phyloP scores from a whole-genome alignment of 2,329 filamentous ascomycete genomes.

The Arachnomyces sp. region DNA sequence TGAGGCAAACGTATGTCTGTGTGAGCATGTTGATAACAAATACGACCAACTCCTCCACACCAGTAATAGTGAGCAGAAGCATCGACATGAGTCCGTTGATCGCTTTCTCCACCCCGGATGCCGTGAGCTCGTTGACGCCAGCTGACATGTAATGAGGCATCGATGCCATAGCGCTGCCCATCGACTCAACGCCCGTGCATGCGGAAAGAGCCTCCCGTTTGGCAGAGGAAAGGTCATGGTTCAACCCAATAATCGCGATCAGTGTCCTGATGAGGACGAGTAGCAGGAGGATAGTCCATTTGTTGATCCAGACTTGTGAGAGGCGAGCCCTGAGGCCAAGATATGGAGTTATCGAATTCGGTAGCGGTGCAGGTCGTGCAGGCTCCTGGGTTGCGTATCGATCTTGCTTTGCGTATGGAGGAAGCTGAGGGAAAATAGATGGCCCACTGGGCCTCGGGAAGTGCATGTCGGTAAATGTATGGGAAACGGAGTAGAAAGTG shows the following conservation, averaged over 20 bases:
- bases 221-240: conserved; percentile 67
- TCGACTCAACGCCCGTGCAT: conserved; percentile 84
- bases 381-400: conserved; percentile 47
- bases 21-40: conserved; percentile 91
- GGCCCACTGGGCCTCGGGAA: no score
- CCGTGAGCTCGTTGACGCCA: conserved; percentile 81
- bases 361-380: conserved; percentile 51
- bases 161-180: conserved; percentile 91
- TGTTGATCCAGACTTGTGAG: conserved; percentile 95
- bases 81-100: conserved; percentile 73
- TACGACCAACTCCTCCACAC: conserved; percentile 76
- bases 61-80: conserved; percentile 70
- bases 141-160: conserved; percentile 92
- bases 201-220: conserved; percentile 76
- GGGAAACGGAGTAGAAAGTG: no score
- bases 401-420: conserved; percentile 34
- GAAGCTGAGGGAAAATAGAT: conserved; percentile 23
- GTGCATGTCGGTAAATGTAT: no score
- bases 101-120: conserved; percentile 69
- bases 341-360: conserved; percentile 75
- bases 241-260: conserved; percentile 64
- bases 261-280: conserved; percentile 77
- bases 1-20: conserved; percentile 81
- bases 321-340: conserved; percentile 81
- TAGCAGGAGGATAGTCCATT: conserved; percentile 85